Evolutionary conservation across 2,329 filamentous ascomycete genomes (phyloP).

Genomic region (Hypoxylon sp.): DNA sequence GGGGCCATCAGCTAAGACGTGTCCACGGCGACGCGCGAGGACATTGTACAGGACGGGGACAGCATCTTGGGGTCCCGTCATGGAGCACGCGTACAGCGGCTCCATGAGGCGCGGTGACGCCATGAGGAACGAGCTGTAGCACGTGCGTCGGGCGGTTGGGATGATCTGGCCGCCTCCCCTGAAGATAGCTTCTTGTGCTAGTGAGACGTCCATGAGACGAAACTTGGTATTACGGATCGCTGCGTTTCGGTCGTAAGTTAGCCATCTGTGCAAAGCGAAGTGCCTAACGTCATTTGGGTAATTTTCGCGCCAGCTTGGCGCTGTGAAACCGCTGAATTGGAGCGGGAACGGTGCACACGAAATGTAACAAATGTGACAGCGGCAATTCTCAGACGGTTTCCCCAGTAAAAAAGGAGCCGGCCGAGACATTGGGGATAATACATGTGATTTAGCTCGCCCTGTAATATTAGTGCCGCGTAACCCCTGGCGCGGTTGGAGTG

Average conservation of each 20-base stretch:
- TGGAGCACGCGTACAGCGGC: conserved; percentile 91
- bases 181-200: conserved; percentile 93
- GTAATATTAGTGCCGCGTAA: conserved; percentile 35
- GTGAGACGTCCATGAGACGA: conserved; percentile 89
- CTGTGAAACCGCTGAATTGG: conserved; percentile 18
- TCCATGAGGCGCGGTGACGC: conserved; percentile 97
- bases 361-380: conserved; percentile 17
- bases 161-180: conserved; percentile 97
- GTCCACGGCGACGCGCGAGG: conserved; percentile 87
- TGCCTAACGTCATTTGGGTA: conserved; percentile 27
- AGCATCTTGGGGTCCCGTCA: conserved; percentile 91
- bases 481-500: conserved; percentile 24
- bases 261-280: conserved; percentile 26
- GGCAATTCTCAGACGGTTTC: conserved; percentile 17
- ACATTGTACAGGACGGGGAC: conserved; percentile 93
- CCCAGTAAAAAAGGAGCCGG: conserved; percentile 22
- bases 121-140: conserved; percentile 98
- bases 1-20: conserved; percentile 93
- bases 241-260: conserved; percentile 55
- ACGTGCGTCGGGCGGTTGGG: conserved; percentile 90
- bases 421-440: conserved; percentile 18
- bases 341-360: conserved; percentile 14
- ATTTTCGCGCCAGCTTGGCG: conserved; percentile 20
- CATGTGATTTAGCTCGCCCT: conserved; percentile 27
- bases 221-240: conserved; percentile 98